phyloP scores from a whole-genome alignment of 2,329 filamentous ascomycete species.

The Cladosporium sp. region DNA sequence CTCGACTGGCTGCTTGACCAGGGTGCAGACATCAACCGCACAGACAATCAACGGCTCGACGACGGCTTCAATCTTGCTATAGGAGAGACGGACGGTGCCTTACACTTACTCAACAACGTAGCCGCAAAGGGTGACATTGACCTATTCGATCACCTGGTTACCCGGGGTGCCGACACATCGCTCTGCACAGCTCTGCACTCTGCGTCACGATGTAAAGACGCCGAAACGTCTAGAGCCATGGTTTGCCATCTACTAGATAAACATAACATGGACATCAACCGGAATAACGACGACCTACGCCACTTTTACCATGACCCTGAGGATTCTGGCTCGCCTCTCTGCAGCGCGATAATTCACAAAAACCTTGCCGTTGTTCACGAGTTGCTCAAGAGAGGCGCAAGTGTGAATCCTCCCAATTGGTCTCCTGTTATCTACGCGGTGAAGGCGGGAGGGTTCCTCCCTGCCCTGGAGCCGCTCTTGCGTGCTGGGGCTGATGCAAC shows the following conservation, averaged over 20 bases:
- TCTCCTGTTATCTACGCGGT: background rate
- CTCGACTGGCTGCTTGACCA: conserved; percentile 15
- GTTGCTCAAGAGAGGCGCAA: conserved; percentile 12
- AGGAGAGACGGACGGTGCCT: conserved; percentile 8
- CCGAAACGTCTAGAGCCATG: conserved; percentile 7
- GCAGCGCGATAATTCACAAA: conserved; percentile 9
- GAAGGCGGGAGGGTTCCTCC: conserved; percentile 2
- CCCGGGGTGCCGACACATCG: conserved; percentile 10
- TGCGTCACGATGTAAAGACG: conserved; percentile 11
- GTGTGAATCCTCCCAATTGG: background rate
- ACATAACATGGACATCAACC: conserved; percentile 14
- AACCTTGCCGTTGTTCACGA: conserved; percentile 13
- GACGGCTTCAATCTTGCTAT: conserved; percentile 1
- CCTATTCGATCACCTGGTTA: conserved; percentile 14
- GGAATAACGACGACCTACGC: conserved; percentile 10
- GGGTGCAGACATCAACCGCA: conserved; percentile 14
- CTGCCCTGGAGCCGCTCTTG: conserved; percentile 11
- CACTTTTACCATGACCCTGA: conserved; percentile 2
- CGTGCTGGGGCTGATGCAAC: conserved; percentile 9
- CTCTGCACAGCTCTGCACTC: conserved; percentile 12
- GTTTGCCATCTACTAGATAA: conserved; percentile 12
- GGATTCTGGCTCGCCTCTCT: conserved; percentile 13
- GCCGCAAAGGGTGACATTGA: conserved; percentile 14
- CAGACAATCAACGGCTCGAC: conserved; percentile 6
- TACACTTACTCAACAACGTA: conserved; percentile 12